Percentiles rank a stretch among this genome's conserved stretches.
These are phyloP conservation scores for Diplodia scrobiculata DNA, from an alignment of 2,329 filamentous ascomycete species.

Conservation along the genomic window DNA sequence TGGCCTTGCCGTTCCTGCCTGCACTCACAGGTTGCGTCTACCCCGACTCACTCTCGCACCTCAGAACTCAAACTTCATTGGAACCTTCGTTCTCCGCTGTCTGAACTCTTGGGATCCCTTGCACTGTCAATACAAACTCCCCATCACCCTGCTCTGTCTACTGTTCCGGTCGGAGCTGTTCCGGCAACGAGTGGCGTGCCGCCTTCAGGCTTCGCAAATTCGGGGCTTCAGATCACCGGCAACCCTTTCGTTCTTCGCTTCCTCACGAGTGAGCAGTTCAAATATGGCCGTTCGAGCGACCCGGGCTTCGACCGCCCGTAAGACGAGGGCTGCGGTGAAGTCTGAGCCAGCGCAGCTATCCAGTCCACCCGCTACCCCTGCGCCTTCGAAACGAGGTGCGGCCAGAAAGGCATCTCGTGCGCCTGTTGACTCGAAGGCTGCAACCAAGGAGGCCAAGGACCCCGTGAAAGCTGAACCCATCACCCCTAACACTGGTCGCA, in stretches of 20 bases:
- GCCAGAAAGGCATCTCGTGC: constrained; percentile 33
- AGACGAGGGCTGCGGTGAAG: constrained; percentile 26
- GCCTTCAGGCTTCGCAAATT: neutral
- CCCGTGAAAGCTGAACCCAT: constrained; percentile 19
- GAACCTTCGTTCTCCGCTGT: neutral
- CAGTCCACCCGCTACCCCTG: constrained; percentile 49
- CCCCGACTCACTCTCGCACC: neutral
- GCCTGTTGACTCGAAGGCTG: constrained; percentile 34
- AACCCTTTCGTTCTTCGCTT: no score
- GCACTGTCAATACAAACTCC: neutral
- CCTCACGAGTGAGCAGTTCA: neutral
- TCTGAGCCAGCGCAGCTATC: constrained; percentile 46
- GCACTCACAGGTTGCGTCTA: neutral
- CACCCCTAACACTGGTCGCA: constrained; percentile 36
- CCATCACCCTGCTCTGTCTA: neutral
- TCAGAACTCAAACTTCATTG: neutral
- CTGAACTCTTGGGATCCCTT: neutral
- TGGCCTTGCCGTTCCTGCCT: constrained; percentile 1
- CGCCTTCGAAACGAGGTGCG: constrained; percentile 29
- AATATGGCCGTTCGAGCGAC: constrained; percentile 41
- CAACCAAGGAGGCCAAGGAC: neutral
- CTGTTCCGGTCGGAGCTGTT: neutral
- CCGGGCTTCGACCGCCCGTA: constrained; percentile 36
- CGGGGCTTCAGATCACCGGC: no score
- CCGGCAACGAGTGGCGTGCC: neutral